Base-by-base conservation (phyloP, 129 eudicot species). In the Smallanthus sonchifolius region DNA sequence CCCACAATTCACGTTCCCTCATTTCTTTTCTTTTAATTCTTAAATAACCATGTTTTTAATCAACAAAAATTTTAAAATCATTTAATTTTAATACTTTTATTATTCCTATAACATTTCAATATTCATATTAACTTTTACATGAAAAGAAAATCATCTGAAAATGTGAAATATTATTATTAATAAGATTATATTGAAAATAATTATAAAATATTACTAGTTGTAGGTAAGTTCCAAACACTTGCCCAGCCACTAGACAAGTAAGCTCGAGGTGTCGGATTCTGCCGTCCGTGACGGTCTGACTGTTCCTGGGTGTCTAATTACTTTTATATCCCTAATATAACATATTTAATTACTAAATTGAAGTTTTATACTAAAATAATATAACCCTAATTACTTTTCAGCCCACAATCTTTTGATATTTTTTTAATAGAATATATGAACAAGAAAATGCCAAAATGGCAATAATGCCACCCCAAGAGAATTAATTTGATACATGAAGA, bases 251-350 rank as follows among this genome's bases (percentile, higher is more conserved):
- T 32, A 60, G 67, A 14, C 66, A 38, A 37, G 36, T 71, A 11
- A n/a, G 17, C 36, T n/a, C 16, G 36, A 13, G 44, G 24, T 44
- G 63, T 49, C 61, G 54, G 72, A 48, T 62, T 60, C 51, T 57
- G 79, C 64, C 72, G 52, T 75, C 79, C 73, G 73, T 75, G 73
- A 75, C 10, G 44, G 37, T 32, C 62, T 9, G 16, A 52, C 16
- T 34, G 15, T 62, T 65, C n/a, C 39, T 38, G 34, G 34, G 16
- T 8, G 43, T 11, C 11, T 36, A 35, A 63, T 36, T 37, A 38
- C 7, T 36, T 64, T 64, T 37, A 37, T 64, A 35, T 16, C 47
- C 67, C 17, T n/a, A 34, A 62, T 14, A 62, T 14, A 0, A 36
- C 16, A 36, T 38, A 3, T 17, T n/a, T 36, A 64, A 64, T 11